Base-by-base conservation (phyloP, 768 basidiomycete species). In the Panellus pusillus region DNA sequence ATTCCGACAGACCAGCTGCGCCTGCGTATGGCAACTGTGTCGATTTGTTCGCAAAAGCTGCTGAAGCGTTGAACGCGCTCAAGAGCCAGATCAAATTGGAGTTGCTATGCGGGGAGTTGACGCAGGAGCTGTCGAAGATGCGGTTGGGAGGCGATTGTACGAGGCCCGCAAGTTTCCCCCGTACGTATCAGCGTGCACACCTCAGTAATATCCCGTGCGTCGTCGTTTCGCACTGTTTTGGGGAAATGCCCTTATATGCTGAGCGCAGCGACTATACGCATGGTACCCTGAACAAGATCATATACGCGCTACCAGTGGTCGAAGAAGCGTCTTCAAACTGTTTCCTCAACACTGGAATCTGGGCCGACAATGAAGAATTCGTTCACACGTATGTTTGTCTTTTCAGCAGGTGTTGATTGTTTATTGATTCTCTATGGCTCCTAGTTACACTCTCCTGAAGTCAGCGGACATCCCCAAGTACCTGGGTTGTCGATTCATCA, bases 131-230 rank as follows among this genome's bases (percentile, higher is more conserved):
- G 38, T n/a, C 28, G 6, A 53, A 53, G 47, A 53, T 53, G 45
- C 28, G 45, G 15, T 41, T 47, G 6, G 52, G 45, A 11, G 38
- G 44, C 11, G 52, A 53, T 20, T 5, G 32, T 9, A 47, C 52
- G 7, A 29, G 52, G n/a, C 52, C 52, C 2, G 38, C 52, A 9
- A 38, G 47, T 9, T 47, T 53, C 28, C 52, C 52, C 35, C 37
- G 45, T 4, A 8, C 13, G 11, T 53, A 41, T n/a, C n/a, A 24
- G 9, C 52, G 52, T 7, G 52, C 18, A 0, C 45, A 53, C 19
- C 52, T 53, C 31, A 53, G 44, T 12, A 53, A 53, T 42, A 40
- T 53, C 12, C 52, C 52, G 52, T 53, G 32, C 28, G 51, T 8
- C 4, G 9, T 32, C 19, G n/a, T 38, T 38, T 20, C 6, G 1